Evolutionary conservation across 495 filamentous ascomycete genomes (phyloP), one percentile per base, ranked within the genome.

Genomic region (Sphaerosporella brunnea): DNA sequence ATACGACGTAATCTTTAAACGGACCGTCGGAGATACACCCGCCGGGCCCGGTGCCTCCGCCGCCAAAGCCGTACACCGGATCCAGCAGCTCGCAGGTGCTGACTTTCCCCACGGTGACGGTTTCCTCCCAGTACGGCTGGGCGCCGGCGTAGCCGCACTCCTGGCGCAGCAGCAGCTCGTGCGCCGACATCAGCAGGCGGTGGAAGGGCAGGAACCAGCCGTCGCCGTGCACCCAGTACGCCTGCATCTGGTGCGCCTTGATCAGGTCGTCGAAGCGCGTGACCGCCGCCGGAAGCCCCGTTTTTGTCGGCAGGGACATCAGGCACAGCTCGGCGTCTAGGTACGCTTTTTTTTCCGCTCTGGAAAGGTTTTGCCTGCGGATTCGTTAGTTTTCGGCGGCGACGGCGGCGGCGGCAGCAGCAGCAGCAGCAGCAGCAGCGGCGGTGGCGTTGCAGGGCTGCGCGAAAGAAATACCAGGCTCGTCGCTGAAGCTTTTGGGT

Each of bases 81-180:
- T 81, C 72, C 50, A 80, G 80, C 48, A 82, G 63, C 15, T 70
- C 67, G 4, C 74, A 80, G 19, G 59, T 66, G n/a, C 63, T 64
- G 10, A 76, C 68, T 52, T 66, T 58, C 1, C 51, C 41, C 25
- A 52, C 53, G 36, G 63, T 60, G 10, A 55, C 38, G 23, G 47
- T 44, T 56, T 51, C 52, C 35, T 59, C 56, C 52, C 48, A 68
- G 51, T 62, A 72, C 65, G 70, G 68, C 20, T 70, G 61, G 10
- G 57, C 53, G 2, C 66, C 67, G 8, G 43, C 53, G 49, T 69
- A 73, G 20, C 61, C 60, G 45, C 71, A 74, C 40, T 67, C 64
- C 1, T 62, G 52, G 34, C 60, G 51, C 21, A 75, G 50, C 0
- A 66, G 43, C 3, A 61, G 60, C 49, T 71, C 71, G 39, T 69